Evolutionary conservation across 2,329 filamentous ascomycete species (phyloP).

Genomic region (Xylaria sp.): DNA sequence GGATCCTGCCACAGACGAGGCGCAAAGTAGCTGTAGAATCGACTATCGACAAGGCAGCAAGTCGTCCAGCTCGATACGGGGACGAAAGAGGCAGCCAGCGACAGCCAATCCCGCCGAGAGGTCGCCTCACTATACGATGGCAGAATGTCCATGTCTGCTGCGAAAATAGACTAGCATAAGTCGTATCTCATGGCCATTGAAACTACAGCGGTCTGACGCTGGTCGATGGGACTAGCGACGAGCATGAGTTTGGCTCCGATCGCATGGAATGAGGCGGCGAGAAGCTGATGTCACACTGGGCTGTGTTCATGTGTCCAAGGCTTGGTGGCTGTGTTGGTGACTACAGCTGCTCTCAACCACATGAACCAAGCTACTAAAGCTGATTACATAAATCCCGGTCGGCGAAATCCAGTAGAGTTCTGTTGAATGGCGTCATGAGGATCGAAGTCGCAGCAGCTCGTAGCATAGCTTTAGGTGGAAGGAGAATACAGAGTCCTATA

Average conservation of each 20-base stretch:
- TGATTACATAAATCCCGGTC: background rate
- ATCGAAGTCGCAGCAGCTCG: background rate
- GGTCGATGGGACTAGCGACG: background rate
- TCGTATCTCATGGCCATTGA: background rate
- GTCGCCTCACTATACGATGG: conserved; percentile 67
- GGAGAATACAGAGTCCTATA: too few species aligned
- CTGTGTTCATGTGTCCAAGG: conserved; percentile 14
- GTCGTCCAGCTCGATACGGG: conserved; percentile 54
- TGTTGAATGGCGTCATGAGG: background rate
- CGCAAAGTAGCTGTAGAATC: conserved; percentile 62
- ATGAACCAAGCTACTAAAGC: background rate
- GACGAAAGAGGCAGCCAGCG: conserved; percentile 59
- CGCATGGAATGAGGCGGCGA: background rate
- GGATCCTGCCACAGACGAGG: conserved; percentile 65
- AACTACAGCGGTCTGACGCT: background rate
- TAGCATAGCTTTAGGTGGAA: too few species aligned
- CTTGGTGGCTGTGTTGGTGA: conserved; percentile 16
- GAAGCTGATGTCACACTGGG: conserved; percentile 31
- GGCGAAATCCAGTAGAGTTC: background rate
- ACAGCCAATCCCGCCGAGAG: conserved; percentile 60
- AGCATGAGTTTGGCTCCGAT: background rate
- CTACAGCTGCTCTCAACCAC: conserved; percentile 2
- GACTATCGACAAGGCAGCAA: conserved; percentile 61
- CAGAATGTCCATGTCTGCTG: conserved; percentile 51
- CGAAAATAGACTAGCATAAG: background rate